phyloP scores from a whole-genome alignment of 306 rosid species.

The Castanospermum australe region DNA sequence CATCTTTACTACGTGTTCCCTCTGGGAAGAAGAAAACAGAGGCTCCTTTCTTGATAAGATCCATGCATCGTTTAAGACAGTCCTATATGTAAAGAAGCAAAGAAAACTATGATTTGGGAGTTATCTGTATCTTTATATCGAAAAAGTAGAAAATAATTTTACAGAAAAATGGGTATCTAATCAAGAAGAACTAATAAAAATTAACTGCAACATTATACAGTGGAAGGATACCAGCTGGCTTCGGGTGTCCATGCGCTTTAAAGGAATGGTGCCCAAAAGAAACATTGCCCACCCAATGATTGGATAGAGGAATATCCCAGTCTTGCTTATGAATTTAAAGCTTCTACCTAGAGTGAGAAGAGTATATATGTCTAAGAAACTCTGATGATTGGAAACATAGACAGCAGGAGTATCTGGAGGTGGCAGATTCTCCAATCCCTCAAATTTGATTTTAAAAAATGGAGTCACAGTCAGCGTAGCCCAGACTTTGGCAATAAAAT shows the following conservation, averaged over 20 bases:
- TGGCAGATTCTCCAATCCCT: slow-evolving; percentile 90
- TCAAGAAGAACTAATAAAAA: slow-evolving; percentile 16
- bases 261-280: slow-evolving; percentile 77
- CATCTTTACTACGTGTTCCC: slow-evolving; percentile 93
- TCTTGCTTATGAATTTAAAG: slow-evolving; percentile 97
- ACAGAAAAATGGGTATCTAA: slow-evolving; percentile 11
- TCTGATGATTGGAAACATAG: slow-evolving; percentile 95
- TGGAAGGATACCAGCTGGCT: slow-evolving; percentile 83
- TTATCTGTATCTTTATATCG: background rate
- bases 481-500: slow-evolving; percentile 81
- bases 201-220: background rate
- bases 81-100: slow-evolving; percentile 54
- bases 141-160: background rate
- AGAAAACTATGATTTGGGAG: slow-evolving; percentile 6
- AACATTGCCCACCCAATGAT: slow-evolving; percentile 98
- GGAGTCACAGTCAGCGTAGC: slow-evolving; percentile 62
- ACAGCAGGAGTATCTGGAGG: slow-evolving; percentile 79
- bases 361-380: slow-evolving; percentile 87
- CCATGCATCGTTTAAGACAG: slow-evolving; percentile 79
- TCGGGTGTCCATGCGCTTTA: slow-evolving; percentile 89
- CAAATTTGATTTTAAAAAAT: slow-evolving; percentile 63
- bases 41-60: slow-evolving; percentile 77
- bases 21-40: slow-evolving; percentile 95
- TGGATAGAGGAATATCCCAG: slow-evolving; percentile 84
- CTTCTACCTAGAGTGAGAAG: slow-evolving; percentile 86